phyloP scores from a whole-genome alignment of 352 stramenopile species.

The Phytopythium helicoides region DNA sequence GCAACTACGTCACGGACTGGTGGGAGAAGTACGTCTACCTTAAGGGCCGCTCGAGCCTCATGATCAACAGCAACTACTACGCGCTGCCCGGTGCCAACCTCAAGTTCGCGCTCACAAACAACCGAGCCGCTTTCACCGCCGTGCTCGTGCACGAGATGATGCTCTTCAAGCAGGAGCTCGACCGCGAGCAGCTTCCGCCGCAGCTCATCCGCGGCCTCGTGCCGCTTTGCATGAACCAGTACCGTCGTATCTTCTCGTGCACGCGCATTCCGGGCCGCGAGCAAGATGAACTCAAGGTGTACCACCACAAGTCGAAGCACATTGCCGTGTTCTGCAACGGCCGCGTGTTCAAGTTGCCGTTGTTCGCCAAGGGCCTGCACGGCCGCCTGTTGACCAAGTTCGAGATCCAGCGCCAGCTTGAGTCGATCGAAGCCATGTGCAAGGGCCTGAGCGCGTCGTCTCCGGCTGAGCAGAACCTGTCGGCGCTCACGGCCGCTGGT shows the following conservation, averaged over 20 bases:
- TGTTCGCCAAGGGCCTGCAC: slow-evolving; percentile 79
- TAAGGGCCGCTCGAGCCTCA: slow-evolving; percentile 83
- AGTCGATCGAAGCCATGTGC: slow-evolving; percentile 61
- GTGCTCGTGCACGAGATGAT: slow-evolving; percentile 77
- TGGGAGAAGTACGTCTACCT: slow-evolving; percentile 92
- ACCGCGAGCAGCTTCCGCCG: slow-evolving; percentile 78
- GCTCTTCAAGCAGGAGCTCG: slow-evolving; percentile 84
- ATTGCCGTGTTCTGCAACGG: slow-evolving; percentile 85
- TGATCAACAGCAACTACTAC: slow-evolving; percentile 94
- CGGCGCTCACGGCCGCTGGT: slow-evolving; percentile 75
- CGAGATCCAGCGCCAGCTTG: slow-evolving; percentile 80
- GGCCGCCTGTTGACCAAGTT: slow-evolving; percentile 70
- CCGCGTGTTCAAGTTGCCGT: slow-evolving; percentile 87
- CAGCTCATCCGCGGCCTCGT: slow-evolving; percentile 85
- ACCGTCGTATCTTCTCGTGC: slow-evolving; percentile 88
- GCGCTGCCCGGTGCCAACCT: slow-evolving; percentile 67
- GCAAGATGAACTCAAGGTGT: slow-evolving; percentile 79
- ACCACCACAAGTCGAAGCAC: slow-evolving; percentile 76
- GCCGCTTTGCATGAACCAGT: slow-evolving; percentile 90
- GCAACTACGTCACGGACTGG: slow-evolving; percentile 91
- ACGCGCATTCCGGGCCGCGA: slow-evolving; percentile 87
- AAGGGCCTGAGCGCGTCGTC: slow-evolving; percentile 28
- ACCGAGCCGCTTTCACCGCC: slow-evolving; percentile 64
- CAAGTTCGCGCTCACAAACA: slow-evolving; percentile 56
- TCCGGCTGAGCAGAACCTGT: slow-evolving; percentile 51